These are phyloP conservation scores for Leishmania tarentolae DNA, from an alignment of 208 protist species.

Conservation along the genomic window DNA sequence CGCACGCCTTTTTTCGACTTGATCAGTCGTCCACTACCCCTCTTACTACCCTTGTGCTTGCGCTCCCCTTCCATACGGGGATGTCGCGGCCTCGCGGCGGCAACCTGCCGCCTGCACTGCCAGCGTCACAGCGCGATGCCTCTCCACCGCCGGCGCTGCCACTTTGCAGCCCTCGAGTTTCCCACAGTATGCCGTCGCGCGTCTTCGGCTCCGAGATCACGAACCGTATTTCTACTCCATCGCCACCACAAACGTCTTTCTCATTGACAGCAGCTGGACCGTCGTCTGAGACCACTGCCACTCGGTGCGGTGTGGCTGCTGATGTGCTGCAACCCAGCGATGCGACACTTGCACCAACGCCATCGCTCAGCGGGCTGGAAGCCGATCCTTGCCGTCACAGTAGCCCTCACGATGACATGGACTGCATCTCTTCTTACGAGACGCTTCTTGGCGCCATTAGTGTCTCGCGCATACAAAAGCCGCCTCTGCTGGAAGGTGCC, in stretches of 20 bases:
- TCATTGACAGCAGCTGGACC: not conserved
- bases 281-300: not conserved
- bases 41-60: not conserved
- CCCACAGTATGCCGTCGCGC: not conserved
- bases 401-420: not conserved
- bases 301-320: not conserved
- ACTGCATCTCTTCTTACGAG: not conserved
- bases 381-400: not conserved
- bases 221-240: not conserved
- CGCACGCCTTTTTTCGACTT: not conserved
- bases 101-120: not conserved
- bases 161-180: not conserved
- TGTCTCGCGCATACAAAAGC: not conserved
- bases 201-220: conserved; percentile 12
- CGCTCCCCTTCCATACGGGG: not conserved
- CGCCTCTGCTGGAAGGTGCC: too few relatives aligned
- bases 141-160: not conserved
- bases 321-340: not conserved
- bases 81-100: not conserved
- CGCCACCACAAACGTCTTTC: not conserved
- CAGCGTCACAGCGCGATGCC: not conserved
- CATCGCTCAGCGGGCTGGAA: not conserved
- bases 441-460: not conserved
- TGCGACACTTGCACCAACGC: not conserved
- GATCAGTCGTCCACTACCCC: not conserved